Base-by-base conservation (phyloP, 1,139 yeast genomes). In the Meyerozyma athensensis region DNA sequence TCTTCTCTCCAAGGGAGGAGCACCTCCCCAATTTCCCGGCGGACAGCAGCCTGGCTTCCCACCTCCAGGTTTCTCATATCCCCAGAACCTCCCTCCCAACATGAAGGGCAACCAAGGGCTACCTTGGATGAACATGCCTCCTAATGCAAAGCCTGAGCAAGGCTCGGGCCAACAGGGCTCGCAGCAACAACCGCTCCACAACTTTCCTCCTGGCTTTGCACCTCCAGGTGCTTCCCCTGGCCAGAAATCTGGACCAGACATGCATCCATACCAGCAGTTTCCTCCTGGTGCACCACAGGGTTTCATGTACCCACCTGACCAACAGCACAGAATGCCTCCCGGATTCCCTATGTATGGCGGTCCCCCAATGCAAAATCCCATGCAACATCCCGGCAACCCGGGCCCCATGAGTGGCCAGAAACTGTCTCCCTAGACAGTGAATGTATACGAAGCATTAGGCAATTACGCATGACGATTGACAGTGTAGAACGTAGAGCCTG, bases 1-100 rank as follows among this genome's bases (percentile, higher is more conserved):
- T 0, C 59, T 78, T 40, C 55, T 77, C 50, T 63, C 61, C 35
- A 76, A 71, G 48, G 35, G 62, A 54, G 35, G 62, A 54, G 33
- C 42, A 34, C 14, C 36, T 19, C 18, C 26, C 7, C 40, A 36
- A 17, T 26, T 40, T 2, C 42, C 43, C 2, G 26, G 20, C 8
- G 37, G 43, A 26, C 14, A 20, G 9, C 38, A 20, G 37, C 34
- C 26, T 4, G 23, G 20, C 19, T 20, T 26, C 18, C 26, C 34
- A 30, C 24, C 38, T 28, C 26, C 30, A 10, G 37, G 37, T 7
- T 19, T 22, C 13, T 26, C 35, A 2, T 14, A 30, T 14, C 35
- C 33, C 7, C 17, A 21, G 12, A 21, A n/a, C 18, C 14, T 24
- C 9, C 38, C 38, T 3, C 35, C 26, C 10, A 12, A 36, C 42